Conservation (phyloP, 192 early-diverging fungal genomes). For the Gonapodya prolifera region DNA sequence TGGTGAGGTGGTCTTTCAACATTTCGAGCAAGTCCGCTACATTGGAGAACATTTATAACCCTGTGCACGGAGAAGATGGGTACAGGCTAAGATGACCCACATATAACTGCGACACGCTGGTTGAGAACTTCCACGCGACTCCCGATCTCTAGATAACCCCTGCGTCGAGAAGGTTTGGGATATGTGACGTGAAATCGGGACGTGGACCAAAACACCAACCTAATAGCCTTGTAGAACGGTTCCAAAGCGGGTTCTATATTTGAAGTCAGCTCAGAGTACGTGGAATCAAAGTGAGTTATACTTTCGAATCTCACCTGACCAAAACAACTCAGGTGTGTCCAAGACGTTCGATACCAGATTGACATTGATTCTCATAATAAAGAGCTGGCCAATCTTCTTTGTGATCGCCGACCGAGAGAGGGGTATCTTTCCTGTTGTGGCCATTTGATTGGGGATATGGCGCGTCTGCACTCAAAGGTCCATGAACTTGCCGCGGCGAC, state of each 20-base stretch:
- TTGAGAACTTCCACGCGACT: not conserved
- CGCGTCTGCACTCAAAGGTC: no score
- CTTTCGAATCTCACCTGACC: no score
- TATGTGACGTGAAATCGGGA: no score
- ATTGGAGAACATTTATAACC: no score
- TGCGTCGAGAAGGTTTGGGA: no score
- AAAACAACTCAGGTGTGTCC: not conserved
- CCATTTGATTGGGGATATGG: slow-evolving; percentile 86
- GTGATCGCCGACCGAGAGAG: slow-evolving; percentile 42
- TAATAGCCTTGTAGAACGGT: not conserved
- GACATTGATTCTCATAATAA: not conserved
- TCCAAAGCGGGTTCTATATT: not conserved
- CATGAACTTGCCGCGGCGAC: no score
- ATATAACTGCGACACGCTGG: not conserved
- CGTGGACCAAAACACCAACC: no score
- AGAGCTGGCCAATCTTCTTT: not conserved
- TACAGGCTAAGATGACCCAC: no score
- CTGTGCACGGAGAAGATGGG: no score
- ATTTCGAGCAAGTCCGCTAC: not conserved
- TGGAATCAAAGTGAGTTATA: no score
- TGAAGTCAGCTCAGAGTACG: no score
- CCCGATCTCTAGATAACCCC: not conserved
- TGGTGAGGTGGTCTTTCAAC: not conserved
- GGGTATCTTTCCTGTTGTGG: slow-evolving; percentile 78
- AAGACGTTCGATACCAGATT: not conserved